Conservation (phyloP, 805 yeast genomes). For the Lachancea sp. region DNA sequence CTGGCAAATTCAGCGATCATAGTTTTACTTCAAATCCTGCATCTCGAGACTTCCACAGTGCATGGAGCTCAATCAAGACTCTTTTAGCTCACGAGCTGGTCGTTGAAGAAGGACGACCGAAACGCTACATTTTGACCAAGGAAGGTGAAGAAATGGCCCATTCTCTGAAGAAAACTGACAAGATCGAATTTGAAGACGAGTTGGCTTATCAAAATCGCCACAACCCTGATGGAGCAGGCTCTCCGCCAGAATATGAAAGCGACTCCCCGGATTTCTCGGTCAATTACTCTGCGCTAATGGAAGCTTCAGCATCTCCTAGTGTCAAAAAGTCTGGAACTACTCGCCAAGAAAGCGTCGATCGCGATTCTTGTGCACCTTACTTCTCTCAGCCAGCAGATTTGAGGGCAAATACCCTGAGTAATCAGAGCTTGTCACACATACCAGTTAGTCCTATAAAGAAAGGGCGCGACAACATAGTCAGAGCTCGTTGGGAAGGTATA, state of each 20-base stretch:
- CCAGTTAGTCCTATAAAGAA: background rate
- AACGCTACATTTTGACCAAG: constrained; percentile 57
- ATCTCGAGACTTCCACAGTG: constrained; percentile 58
- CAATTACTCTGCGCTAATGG: constrained; percentile 6
- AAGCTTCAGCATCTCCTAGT: background rate
- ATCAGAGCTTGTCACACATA: background rate
- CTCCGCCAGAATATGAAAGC: background rate
- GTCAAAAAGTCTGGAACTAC: background rate
- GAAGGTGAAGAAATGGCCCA: constrained; percentile 61
- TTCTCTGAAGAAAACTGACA: constrained; percentile 44
- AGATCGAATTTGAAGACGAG: constrained; percentile 27
- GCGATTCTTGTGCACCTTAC: background rate
- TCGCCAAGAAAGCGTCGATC: background rate
- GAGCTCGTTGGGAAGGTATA: constrained; percentile 20
- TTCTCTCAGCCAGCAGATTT: background rate
- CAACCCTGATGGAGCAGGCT: constrained; percentile 3
- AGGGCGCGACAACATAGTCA: constrained; percentile 8
- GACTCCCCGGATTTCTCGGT: constrained; percentile 1
- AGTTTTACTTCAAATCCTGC: constrained; percentile 57
- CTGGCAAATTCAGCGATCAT: constrained; percentile 48
- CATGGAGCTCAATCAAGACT: constrained; percentile 68
- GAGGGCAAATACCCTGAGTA: background rate
- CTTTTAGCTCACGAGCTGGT: constrained; percentile 58
- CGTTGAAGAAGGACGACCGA: constrained; percentile 48
- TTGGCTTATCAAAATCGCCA: constrained; percentile 2